Evolutionary conservation across 2,329 filamentous ascomycete species (phyloP), one percentile per base, ranked within the genome.

Genomic region (Phoma sp.): DNA sequence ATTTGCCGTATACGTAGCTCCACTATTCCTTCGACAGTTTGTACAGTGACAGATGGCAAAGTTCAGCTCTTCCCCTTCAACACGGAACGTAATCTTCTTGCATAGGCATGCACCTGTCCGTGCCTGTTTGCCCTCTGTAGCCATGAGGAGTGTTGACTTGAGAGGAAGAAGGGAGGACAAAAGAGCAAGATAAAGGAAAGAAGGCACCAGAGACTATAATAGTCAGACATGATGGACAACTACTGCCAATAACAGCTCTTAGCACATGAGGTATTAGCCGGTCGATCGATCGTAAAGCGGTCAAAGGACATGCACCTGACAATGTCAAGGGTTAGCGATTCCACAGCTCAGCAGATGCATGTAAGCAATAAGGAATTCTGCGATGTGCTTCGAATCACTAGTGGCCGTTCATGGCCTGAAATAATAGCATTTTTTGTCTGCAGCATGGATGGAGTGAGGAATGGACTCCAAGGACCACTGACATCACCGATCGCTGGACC

Each of bases 51-150:
- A 53, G 12, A 53, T 48, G 17, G 43, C 43, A 21, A 48, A 53
- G 14, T 48, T 53, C 3, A 53, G 43, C 33, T 53, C 51, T n/a
- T 33, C n/a, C 2, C 51, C 51, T 17, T 23, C 17, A 11, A 28
- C 38, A 9, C 25, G 25, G 20, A 53, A 53, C 4, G 51, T 29
- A 17, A 48, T 43, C 12, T 42, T 43, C 33, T 39, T 53, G 43
- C 51, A 53, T 12, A 53, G n/a, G 33, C 51, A 53, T 6, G 51
- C 26, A 30, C 51, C 51, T 15, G 51, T 53, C 14, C 43, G 30
- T 29, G 15, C 28, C 20, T 43, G 38, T 33, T 43, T 21, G 10
- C 9, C n/a, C 12, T 20, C 10, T 15, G 14, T 17, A 28, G 38
- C 11, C 38, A 48, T 43, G 11, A 3, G 14, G 25, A 32, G 14